Conservation (phyloP, 1,139 yeast genomes). For the Zygotorulaspora mrakii region DNA sequence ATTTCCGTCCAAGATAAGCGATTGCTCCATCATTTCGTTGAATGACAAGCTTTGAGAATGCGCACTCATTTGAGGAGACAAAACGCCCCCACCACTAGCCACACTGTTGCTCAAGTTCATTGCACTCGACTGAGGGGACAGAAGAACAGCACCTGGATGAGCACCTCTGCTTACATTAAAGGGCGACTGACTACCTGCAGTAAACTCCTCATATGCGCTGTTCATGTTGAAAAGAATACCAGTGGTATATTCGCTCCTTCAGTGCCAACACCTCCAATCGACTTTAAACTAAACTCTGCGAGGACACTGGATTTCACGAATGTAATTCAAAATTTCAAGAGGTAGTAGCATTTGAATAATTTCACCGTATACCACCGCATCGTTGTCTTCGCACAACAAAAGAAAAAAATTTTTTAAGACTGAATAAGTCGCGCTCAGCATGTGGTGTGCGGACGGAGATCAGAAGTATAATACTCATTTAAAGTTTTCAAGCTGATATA, state of each 20-base stretch:
- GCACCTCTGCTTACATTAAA: slow-evolving; percentile 26
- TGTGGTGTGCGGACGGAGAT: slow-evolving; percentile 14
- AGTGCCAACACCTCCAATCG: neutral
- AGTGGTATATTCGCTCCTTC: neutral
- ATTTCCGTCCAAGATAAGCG: slow-evolving; percentile 16
- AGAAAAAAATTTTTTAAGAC: slow-evolving; percentile 1
- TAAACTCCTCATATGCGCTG: slow-evolving; percentile 17
- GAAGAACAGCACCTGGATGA: slow-evolving; percentile 39
- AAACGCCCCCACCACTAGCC: slow-evolving; percentile 11
- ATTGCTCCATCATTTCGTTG: slow-evolving; percentile 27
- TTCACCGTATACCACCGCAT: neutral
- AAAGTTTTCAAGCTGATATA: neutral
- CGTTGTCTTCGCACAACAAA: slow-evolving; percentile 3
- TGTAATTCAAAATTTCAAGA: neutral
- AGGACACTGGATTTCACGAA: neutral
- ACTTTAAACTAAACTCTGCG: neutral
- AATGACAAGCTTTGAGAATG: slow-evolving; percentile 23
- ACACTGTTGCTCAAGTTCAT: slow-evolving; percentile 19
- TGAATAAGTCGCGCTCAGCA: neutral
- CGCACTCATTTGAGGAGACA: slow-evolving; percentile 18
- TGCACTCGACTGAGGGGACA: slow-evolving; percentile 35
- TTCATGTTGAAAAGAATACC: slow-evolving; percentile 13
- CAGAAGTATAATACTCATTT: neutral
- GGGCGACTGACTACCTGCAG: slow-evolving; percentile 16
- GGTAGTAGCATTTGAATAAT: neutral